Conservation (phyloP, 75 land plant species). For the Pinus albicaulis region DNA sequence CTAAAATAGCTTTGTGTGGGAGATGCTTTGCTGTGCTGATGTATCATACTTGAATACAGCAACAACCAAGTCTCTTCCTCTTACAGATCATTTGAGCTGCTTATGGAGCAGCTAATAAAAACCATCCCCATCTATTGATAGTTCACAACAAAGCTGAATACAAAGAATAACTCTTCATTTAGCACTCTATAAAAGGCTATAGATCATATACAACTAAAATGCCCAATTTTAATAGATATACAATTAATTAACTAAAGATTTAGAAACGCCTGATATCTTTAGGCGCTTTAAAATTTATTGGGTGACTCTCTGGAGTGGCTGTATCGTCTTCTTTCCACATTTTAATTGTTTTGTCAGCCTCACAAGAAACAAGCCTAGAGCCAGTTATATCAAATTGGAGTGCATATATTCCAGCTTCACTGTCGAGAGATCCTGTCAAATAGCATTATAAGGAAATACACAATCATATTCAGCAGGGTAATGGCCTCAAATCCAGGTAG, state of each 20-base stretch:
- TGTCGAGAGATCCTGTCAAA: constrained; percentile 87
- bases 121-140: too few species aligned
- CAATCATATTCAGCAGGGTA: not conserved
- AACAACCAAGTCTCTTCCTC: too few species aligned
- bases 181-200: too few species aligned
- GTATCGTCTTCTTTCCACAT: constrained; percentile 97
- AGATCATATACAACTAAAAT: too few species aligned
- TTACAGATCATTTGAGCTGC: too few species aligned
- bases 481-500: not conserved
- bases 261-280: constrained; percentile 92
- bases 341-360: constrained; percentile 99
- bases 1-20: too few species aligned
- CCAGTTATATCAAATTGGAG: constrained; percentile 87
- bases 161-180: too few species aligned
- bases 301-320: constrained; percentile 96
- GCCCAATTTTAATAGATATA: too few species aligned
- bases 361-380: constrained; percentile 87
- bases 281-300: constrained; percentile 91
- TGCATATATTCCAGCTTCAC: constrained; percentile 97
- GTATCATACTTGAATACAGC: too few species aligned
- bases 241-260: not conserved
- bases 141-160: too few species aligned
- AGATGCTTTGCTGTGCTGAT: too few species aligned
- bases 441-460: not conserved
- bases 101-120: too few species aligned